These are phyloP conservation scores for Byssoonygena ceratinophila DNA, from an alignment of 2,329 filamentous ascomycete genomes.

Conservation along the genomic window DNA sequence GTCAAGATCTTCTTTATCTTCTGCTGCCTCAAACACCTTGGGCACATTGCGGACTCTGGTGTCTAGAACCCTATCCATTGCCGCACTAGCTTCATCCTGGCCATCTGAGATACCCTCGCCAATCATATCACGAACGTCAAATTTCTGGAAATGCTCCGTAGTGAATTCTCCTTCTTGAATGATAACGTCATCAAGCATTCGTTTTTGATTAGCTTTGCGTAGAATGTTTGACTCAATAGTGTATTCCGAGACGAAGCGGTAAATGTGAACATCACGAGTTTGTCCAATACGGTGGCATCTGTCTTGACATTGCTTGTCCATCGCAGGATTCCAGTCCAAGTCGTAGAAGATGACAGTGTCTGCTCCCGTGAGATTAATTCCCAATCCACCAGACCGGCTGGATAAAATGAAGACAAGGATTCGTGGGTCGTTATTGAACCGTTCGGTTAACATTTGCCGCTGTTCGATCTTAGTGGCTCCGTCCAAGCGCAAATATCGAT, in stretches of 20 bases:
- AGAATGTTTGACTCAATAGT: constrained; percentile 98
- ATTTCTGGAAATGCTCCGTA: constrained; percentile 84
- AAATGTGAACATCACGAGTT: constrained; percentile 95
- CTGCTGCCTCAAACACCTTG: constrained; percentile 72
- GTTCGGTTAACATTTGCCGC: constrained; percentile 85
- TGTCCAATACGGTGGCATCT: constrained; percentile 94
- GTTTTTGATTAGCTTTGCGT: constrained; percentile 92
- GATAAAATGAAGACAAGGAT: constrained; percentile 95
- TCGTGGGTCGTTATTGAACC: constrained; percentile 88
- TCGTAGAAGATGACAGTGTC: constrained; percentile 99
- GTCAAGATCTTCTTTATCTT: constrained; percentile 82
- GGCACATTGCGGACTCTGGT: constrained; percentile 54
- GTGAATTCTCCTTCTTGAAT: constrained; percentile 98
- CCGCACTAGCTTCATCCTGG: constrained; percentile 64
- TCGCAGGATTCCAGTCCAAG: constrained; percentile 97
- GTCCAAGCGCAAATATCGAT: constrained; percentile 91
- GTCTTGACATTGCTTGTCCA: constrained; percentile 99
- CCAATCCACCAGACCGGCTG: constrained; percentile 83
- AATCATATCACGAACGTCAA: constrained; percentile 58
- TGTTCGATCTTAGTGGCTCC: constrained; percentile 95
- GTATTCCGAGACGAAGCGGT: constrained; percentile 81
- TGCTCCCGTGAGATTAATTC: constrained; percentile 91
- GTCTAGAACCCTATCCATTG: constrained; percentile 77
- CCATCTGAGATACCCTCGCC: constrained; percentile 43
- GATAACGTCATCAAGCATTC: constrained; percentile 93